Evolutionary conservation across 495 filamentous ascomycete genomes (phyloP).

Genomic region (Hypoxylon lenormandii): DNA sequence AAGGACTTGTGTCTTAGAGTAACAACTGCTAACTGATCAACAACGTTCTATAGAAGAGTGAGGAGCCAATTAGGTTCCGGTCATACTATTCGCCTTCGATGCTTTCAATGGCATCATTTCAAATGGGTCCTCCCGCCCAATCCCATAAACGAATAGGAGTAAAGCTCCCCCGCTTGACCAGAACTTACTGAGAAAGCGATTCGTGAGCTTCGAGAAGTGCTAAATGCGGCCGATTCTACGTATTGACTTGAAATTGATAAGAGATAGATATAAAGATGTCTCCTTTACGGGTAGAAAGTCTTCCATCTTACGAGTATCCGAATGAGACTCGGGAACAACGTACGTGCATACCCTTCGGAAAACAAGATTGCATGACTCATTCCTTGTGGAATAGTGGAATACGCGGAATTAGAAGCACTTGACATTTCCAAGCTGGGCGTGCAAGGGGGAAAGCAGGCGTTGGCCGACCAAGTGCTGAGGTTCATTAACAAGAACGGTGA

Average conservation of each 20-base stretch:
- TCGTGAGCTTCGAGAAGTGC: too few relatives aligned
- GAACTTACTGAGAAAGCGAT: background rate
- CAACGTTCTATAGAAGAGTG: too few relatives aligned
- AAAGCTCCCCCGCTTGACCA: conserved; percentile 32
- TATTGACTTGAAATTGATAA: too few relatives aligned
- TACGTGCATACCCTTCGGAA: background rate
- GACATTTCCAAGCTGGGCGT: conserved; percentile 64
- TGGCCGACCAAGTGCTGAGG: conserved; percentile 63
- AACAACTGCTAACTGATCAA: too few relatives aligned
- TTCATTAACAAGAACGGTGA: conserved; percentile 53
- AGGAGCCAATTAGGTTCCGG: background rate
- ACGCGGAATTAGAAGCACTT: conserved; percentile 59
- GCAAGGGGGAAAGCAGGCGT: conserved; percentile 63
- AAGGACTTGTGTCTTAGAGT: too few relatives aligned
- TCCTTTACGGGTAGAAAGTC: conserved; percentile 11
- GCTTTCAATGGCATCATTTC: conserved; percentile 38
- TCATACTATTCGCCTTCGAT: conserved; percentile 18
- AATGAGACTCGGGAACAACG: conserved; percentile 31
- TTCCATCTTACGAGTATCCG: conserved; percentile 31
- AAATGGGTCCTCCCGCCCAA: conserved; percentile 11
- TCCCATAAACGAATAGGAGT: conserved; percentile 5
- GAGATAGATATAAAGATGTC: conserved; percentile 18
- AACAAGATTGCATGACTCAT: background rate
- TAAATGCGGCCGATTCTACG: too few relatives aligned
- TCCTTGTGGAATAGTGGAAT: conserved; percentile 40